Evolutionary conservation across 495 filamentous ascomycete genomes (phyloP).

Genomic region (Penicillium steckii): DNA sequence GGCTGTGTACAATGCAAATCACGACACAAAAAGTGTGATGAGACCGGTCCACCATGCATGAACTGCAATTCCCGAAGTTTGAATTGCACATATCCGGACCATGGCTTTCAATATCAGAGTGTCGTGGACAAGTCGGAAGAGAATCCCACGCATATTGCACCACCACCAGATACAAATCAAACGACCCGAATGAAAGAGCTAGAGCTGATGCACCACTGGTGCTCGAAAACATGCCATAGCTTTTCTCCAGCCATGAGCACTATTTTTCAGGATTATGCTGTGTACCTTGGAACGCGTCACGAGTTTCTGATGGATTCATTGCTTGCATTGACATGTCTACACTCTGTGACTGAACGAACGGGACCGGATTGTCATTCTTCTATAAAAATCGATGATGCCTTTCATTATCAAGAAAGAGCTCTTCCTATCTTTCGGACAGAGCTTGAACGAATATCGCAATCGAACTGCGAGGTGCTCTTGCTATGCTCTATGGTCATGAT

Average conservation of each 20-base stretch:
- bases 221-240: background rate
- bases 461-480: conserved; percentile 4
- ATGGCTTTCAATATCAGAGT: background rate
- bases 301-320: conserved; percentile 3
- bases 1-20: conserved; percentile 22
- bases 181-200: background rate
- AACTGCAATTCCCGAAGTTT: conserved; percentile 11
- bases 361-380: background rate
- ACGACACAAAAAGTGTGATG: conserved; percentile 25
- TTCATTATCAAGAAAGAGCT: background rate
- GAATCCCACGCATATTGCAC: background rate
- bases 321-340: conserved; percentile 1
- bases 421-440: background rate
- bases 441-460: background rate
- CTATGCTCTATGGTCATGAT: conserved; percentile 5
- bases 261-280: background rate
- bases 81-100: conserved; percentile 5
- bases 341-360: background rate
- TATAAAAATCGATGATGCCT: background rate
- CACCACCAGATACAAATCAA: background rate
- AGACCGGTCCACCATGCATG: conserved; percentile 13
- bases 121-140: background rate
- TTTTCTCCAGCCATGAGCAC: background rate
- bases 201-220: conserved; percentile 4
- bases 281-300: background rate